Percentiles rank a stretch among this genome's conserved stretches.
Conservation (phyloP, 2,329 filamentous ascomycete genomes). For the Ceratocystis albifundus region DNA sequence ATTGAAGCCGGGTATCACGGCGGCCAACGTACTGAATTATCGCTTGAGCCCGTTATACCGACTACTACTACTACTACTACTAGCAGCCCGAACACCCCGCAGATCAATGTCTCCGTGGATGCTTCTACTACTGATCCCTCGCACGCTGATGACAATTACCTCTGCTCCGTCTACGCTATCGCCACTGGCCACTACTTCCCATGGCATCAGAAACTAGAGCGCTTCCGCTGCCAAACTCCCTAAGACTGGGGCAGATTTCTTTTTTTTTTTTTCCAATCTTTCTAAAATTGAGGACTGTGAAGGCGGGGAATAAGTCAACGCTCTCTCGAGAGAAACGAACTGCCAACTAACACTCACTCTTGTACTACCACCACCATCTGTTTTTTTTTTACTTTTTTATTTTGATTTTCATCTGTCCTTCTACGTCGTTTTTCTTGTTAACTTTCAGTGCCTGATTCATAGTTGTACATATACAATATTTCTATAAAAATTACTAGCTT, state of each 20-base stretch:
- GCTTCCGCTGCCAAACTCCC: not conserved
- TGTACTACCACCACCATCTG: not conserved
- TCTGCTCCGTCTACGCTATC: constrained; percentile 13
- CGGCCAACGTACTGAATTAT: constrained; percentile 41
- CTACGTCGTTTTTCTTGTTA: not conserved
- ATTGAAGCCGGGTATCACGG: constrained; percentile 42
- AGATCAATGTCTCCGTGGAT: too few species aligned
- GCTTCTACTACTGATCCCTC: too few species aligned
- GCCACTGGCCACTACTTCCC: constrained; percentile 16
- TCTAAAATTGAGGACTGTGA: not conserved
- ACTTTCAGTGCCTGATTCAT: not conserved
- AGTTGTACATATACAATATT: not conserved
- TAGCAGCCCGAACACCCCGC: too few species aligned
- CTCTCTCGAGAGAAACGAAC: too few species aligned
- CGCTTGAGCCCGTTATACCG: constrained; percentile 31
- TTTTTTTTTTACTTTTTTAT: too few species aligned
- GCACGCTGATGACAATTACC: not conserved
- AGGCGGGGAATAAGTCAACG: too few species aligned
- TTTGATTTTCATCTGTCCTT: not conserved
- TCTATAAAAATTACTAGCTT: not conserved
- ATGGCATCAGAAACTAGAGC: constrained; percentile 17
- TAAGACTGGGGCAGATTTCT: not conserved
- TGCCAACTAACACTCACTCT: not conserved
- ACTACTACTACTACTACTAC: not conserved
- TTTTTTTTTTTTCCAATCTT: not conserved